A percentile compares a stretch with the other conserved stretches of the same genome.
Conservation (phyloP, 2,329 filamentous ascomycete species). For the Remersonia thermophila region DNA sequence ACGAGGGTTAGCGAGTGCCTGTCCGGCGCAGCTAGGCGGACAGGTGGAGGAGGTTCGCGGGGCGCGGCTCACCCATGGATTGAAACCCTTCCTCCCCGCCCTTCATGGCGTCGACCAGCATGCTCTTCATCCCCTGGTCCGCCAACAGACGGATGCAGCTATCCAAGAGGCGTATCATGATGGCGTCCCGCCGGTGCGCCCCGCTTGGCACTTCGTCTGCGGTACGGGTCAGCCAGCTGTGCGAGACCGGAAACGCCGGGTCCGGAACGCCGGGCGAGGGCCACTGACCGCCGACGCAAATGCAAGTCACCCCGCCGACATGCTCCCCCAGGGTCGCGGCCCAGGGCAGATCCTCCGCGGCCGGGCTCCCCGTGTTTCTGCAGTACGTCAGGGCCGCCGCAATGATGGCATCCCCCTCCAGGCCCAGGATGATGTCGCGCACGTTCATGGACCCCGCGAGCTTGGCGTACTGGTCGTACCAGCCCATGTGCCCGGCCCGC, state of each 20-base stretch:
- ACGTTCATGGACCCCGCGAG: conserved; percentile 36
- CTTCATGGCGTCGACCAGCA: conserved; percentile 45
- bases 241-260: background rate
- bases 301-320: conserved; percentile 48
- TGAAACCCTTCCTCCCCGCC: conserved; percentile 38
- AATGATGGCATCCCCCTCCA: conserved; percentile 33
- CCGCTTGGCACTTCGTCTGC: conserved; percentile 32
- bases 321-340: conserved; percentile 35
- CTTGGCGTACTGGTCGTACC: conserved; percentile 47
- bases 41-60: too few relatives aligned
- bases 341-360: conserved; percentile 43
- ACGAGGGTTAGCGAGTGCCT: conserved; percentile 3
- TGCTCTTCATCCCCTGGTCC: conserved; percentile 37
- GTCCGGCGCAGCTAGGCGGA: too few relatives aligned
- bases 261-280: background rate
- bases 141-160: conserved; percentile 36
- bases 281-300: conserved; percentile 44
- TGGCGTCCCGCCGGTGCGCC: conserved; percentile 32
- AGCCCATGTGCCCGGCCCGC: conserved; percentile 38
- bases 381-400: conserved; percentile 44
- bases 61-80: conserved; percentile 41
- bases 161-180: conserved; percentile 42
- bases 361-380: conserved; percentile 32
- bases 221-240: conserved; percentile 1
- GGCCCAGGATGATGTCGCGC: conserved; percentile 41